Base-by-base conservation (phyloP, 371 early-diverging fungal genomes). In the Funneliformis caledonium region DNA sequence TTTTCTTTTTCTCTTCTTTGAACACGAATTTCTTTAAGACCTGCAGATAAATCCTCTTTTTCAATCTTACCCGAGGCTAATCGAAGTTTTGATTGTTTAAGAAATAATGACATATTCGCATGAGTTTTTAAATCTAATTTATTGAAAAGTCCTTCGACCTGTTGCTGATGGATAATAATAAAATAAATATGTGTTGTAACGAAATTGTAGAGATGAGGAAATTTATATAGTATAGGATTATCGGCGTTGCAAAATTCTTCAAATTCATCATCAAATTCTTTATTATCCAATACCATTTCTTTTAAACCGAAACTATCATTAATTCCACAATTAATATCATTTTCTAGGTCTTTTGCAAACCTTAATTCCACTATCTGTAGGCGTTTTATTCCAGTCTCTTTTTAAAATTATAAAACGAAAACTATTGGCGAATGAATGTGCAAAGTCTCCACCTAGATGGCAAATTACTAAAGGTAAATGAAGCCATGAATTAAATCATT, bases 41-140 rank as follows among this genome's bases (percentile, higher is more conserved):
- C 19, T 8, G 9, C 50, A 19, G 48, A 48, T 16, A 16, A 4
- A n/a, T 6, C 48, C 19, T 37, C 37, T 37, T 37, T 37, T 37
- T 37, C 37, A 19, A 47, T 7, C 31, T 26, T 7, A 72, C 12
- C 26, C 26, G 26, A 26, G 26, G 26, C 26, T 26, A 26, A 26
- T 10, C 11, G 31, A 19, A 72, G 16, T 70, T 70, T 70, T 31
- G 50, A 43, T 31, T 72, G 9, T 31, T 72, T 72, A 42, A 48
- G 43, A 22, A 1, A 22, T 8, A 19, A 19, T 48, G 52, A 45
- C 2, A 72, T 72, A 26, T 75, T 75, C 2, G 56, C 4, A 22
- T 75, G 61, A 22, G 61, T 75, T 59, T 75, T 75, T 31, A 75
- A 16, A 75, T 75, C 76, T 43, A 60, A 59, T 59, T 75, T 75